Percentiles rank a stretch among this genome's conserved stretches.
Evolutionary conservation across 129 eudicot species (phyloP).

Genomic region (Glebionis coronaria): DNA sequence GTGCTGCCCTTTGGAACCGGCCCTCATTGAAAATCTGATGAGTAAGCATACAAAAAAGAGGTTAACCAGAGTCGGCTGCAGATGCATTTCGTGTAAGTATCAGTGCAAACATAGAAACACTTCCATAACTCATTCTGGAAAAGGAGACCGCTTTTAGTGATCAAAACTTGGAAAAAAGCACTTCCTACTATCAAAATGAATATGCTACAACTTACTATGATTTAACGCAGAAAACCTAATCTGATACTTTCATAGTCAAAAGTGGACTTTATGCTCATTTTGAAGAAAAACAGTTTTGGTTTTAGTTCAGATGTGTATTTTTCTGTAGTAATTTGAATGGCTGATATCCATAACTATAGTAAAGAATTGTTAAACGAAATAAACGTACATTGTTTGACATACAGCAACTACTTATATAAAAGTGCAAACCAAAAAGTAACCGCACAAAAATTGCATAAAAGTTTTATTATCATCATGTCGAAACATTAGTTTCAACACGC

Average conservation of each 20-base stretch:
- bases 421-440: too few species aligned
- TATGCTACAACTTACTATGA: too few species aligned
- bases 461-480: background rate
- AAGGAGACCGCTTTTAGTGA: background rate
- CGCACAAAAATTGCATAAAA: background rate
- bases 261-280: too few species aligned
- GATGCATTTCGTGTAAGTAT: background rate
- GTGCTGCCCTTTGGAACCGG: conserved; percentile 40
- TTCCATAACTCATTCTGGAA: background rate
- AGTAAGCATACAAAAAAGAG: background rate
- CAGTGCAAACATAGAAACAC: background rate
- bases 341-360: too few species aligned
- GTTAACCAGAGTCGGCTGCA: background rate
- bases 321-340: too few species aligned
- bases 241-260: too few species aligned
- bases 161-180: background rate
- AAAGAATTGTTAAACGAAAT: too few species aligned
- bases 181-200: background rate
- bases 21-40: conserved; percentile 22
- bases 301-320: too few species aligned
- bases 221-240: too few species aligned
- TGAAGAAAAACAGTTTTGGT: too few species aligned
- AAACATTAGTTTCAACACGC: conserved; percentile 10
- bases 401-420: too few species aligned
- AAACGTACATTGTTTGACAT: too few species aligned